Percentiles rank a stretch among this genome's conserved stretches.
phyloP scores from a whole-genome alignment of 352 stramenopile species.

The Phytophthora podocarpi region DNA sequence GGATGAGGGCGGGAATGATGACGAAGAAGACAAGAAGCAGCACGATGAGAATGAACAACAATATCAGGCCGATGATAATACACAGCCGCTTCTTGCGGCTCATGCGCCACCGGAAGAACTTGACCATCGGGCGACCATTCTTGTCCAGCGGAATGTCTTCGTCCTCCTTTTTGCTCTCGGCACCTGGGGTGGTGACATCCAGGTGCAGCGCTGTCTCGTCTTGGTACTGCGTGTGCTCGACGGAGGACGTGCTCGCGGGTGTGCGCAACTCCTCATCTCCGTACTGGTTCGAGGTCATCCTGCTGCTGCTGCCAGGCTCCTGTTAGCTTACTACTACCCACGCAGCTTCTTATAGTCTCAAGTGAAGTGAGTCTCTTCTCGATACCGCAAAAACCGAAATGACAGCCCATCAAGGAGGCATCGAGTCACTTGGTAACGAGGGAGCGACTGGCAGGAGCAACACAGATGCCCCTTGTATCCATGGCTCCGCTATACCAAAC shows the following conservation, averaged over 20 bases:
- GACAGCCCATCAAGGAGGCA: conserved; percentile 5
- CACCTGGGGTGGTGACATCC: conserved; percentile 18
- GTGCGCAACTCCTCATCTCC: conserved; percentile 36
- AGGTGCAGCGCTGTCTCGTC: conserved; percentile 17
- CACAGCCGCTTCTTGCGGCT: conserved; percentile 43
- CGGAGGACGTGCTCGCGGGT: conserved; percentile 9
- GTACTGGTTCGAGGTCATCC: conserved; percentile 20
- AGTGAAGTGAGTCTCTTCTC: not conserved
- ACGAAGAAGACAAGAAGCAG: conserved; percentile 65
- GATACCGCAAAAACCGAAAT: conserved; percentile 14
- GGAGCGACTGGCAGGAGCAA: not conserved
- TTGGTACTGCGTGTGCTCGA: conserved; percentile 29
- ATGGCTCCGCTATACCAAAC: conserved; percentile 9
- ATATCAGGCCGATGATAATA: conserved; percentile 38
- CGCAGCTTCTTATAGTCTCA: not conserved
- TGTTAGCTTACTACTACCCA: too few relatives aligned
- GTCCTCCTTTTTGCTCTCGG: conserved; percentile 25
- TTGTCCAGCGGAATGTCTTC: conserved; percentile 21
- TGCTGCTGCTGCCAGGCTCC: not conserved
- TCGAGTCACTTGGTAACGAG: not conserved
- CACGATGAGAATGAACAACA: conserved; percentile 43
- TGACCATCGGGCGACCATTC: conserved; percentile 30
- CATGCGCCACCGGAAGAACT: conserved; percentile 59
- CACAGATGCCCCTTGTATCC: conserved; percentile 18
- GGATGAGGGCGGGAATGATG: conserved; percentile 55